Base-by-base conservation (phyloP, 352 stramenopile species). In the Globisporangium mamillatum region DNA sequence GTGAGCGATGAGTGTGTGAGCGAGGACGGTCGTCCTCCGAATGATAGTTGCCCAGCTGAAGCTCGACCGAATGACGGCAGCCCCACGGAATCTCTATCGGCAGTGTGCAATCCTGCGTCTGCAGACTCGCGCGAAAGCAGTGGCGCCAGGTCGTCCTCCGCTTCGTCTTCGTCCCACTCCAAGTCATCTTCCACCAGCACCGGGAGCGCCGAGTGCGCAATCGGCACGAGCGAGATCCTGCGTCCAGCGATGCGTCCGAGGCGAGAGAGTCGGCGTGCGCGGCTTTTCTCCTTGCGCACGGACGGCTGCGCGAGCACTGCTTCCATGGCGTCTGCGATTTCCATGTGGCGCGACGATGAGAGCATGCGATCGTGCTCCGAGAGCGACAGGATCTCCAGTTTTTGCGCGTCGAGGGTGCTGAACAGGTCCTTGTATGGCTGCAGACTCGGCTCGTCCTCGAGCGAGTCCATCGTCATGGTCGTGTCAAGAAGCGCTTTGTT, bases 241-340 rank as follows among this genome's bases (percentile, higher is more conserved):
- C 82, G 78, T 1, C 74, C 82, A 32, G 66, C 66, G 36, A 89
- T 82, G 50, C 86, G 75, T 12, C 79, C 82, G 5, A 93, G 68
- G 18, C 84, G 81, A 46, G 86, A 91, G 6, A 90, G 67, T 2
- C 86, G 69, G 16, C 83, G 77, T 12, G 86, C 86, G 20, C 87
- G 72, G 34, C 82, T 86, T 52, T 82, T 82, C 22, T 88, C 78
- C 63, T 88, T 84, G 57, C 84, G 78, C 46, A 79, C 38, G 3
- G 84, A 94, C 38, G 82, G 77, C 38, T 88, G 75, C 18, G 86
- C 82, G 25, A 94, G 69, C 48, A 89, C 71, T 41, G 85, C 75
- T 62, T 94, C 86, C 81, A 94, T 92, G 2, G 86, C 86, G 50
- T 93, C 80, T 27, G 86, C 83, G 58, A 94, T 91, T 44, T 80